Evolutionary conservation across 495 filamentous ascomycete species (phyloP), one percentile per base, ranked within the genome.

Genomic region (Neurospora sp.): DNA sequence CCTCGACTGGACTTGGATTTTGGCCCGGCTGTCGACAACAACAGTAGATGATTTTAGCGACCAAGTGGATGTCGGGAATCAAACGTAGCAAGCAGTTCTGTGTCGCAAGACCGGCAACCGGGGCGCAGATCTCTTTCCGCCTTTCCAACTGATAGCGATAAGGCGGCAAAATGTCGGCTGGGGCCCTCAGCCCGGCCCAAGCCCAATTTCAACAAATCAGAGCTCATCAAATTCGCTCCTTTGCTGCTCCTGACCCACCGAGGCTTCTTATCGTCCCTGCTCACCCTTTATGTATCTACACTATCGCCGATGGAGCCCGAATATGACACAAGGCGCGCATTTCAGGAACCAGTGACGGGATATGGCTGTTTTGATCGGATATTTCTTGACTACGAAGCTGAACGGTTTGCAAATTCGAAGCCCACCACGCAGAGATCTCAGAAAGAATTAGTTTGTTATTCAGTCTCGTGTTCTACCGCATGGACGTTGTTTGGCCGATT

Each of bases 101-200:
- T 65, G 71, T 59, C 59, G 74, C 71, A 69, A 59, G 68, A 72
- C 73, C 39, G 70, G 27, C 69, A 41, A 71, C 18, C 72, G 69
- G 74, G 75, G 45, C 74, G 74, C 72, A 77, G 76, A 81, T 79
- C 78, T 77, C 75, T 76, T 76, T 74, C 75, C 73, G 44, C 41
- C 69, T 68, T 48, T 73, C 71, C 70, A 39, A 35, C 68, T 69
- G 79, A 78, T 79, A 79, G 27, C 79, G 79, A 81, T 81, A 81
- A 78, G 78, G 42, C 72, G 78, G 78, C 38, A 72, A 72, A 79
- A 79, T 72, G 22, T 78, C 79, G 79, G 78, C 9, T 27, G 20
- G 22, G 27, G 20, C 40, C 69, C 35, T 10, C 20, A 70, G 35
- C 41, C 40, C 40, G 40, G 37, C 69, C 14, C 31, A 71, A 71